phyloP scores from a whole-genome alignment of 2,329 filamentous ascomycete genomes.

The Neofusicoccum kwambonambiense region DNA sequence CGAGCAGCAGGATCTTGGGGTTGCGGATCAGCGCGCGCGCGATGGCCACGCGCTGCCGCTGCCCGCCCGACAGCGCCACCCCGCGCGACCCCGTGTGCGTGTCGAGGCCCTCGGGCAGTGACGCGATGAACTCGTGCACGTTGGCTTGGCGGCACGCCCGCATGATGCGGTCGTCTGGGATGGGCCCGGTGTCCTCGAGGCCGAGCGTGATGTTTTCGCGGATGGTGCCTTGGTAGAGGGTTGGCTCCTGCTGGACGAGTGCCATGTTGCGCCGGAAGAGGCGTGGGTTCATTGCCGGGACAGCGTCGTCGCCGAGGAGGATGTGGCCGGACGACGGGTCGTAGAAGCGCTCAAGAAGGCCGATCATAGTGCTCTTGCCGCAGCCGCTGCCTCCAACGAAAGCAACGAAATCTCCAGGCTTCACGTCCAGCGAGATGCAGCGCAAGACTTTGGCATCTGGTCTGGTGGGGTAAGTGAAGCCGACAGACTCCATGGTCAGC shows the following conservation, averaged over 20 bases:
- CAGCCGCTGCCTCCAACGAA: slow-evolving; percentile 90
- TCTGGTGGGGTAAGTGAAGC: slow-evolving; percentile 91
- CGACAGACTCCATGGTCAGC: slow-evolving; percentile 56
- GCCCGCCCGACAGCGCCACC: slow-evolving; percentile 52
- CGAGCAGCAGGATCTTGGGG: slow-evolving; percentile 55
- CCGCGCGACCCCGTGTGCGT: slow-evolving; percentile 53
- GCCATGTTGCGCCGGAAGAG: slow-evolving; percentile 35
- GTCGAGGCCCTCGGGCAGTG: slow-evolving; percentile 51
- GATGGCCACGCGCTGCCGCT: slow-evolving; percentile 57
- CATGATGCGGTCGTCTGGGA: slow-evolving; percentile 42
- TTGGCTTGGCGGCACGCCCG: slow-evolving; percentile 52
- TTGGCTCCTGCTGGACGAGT: slow-evolving; percentile 45
- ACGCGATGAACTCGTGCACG: slow-evolving; percentile 54
- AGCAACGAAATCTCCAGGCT: slow-evolving; percentile 79
- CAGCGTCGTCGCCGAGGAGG: neutral
- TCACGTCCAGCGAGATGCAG: slow-evolving; percentile 72
- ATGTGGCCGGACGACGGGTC: slow-evolving; percentile 80
- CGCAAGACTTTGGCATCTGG: slow-evolving; percentile 90
- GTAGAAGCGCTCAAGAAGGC: slow-evolving; percentile 90
- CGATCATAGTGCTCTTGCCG: slow-evolving; percentile 92
- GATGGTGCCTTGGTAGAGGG: slow-evolving; percentile 46
- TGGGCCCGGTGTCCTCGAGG: slow-evolving; percentile 30
- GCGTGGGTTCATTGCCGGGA: neutral
- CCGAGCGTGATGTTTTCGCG: slow-evolving; percentile 51
- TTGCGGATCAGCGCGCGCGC: slow-evolving; percentile 55